phyloP scores from a whole-genome alignment of 495 filamentous ascomycete species.

The Daldinia concentrica region DNA sequence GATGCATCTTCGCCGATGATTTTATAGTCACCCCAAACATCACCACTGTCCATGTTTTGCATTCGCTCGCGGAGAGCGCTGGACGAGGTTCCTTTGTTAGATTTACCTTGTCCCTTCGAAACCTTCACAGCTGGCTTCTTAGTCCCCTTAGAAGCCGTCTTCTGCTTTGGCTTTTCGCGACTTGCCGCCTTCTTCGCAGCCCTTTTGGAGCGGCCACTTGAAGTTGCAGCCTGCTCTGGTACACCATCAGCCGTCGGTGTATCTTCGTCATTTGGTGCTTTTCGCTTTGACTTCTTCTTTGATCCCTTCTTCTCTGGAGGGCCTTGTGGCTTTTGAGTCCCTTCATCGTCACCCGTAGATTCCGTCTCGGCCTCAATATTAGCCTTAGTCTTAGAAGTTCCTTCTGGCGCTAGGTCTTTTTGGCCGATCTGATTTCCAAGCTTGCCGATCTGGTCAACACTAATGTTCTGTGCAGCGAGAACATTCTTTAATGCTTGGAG shows the following conservation, averaged over 20 bases:
- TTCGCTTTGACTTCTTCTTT: neutral
- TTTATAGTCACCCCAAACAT: slow-evolving; percentile 2
- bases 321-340: neutral
- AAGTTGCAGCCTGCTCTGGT: neutral
- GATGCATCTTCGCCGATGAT: slow-evolving; percentile 8
- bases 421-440: neutral
- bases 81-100: neutral
- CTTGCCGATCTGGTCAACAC: slow-evolving; percentile 37
- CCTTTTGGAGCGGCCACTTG: too few species aligned
- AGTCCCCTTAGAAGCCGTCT: neutral
- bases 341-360: neutral
- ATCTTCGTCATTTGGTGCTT: neutral
- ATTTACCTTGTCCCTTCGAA: neutral
- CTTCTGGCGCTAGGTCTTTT: neutral
- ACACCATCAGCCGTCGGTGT: neutral
- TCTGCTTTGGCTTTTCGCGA: neutral
- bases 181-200: neutral
- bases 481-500: slow-evolving; percentile 41
- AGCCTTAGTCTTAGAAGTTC: neutral
- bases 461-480: slow-evolving; percentile 38
- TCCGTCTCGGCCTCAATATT: slow-evolving; percentile 12
- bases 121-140: neutral
- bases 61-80: too few species aligned
- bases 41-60: neutral
- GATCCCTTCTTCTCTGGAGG: neutral